Evolutionary conservation across 345 rosid genomes (phyloP), one percentile per base, ranked within the genome.

Genomic region (Rubroshorea leprosula): DNA sequence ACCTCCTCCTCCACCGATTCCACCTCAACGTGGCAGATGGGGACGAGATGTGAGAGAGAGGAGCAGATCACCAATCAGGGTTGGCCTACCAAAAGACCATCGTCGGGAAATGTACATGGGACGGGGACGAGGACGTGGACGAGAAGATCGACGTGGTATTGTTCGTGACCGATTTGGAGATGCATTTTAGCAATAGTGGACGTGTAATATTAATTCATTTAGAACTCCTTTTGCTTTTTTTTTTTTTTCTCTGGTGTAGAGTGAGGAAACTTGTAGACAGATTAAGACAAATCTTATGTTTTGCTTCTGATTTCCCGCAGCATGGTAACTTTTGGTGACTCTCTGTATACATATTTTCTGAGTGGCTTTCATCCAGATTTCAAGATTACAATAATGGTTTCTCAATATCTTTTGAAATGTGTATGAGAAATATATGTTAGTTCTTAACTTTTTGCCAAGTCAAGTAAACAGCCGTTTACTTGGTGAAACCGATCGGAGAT

Each of bases 61-160:
- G 73, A 87, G 95, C 73, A 79, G 94, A 52, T 85, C 96, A 0
- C 96, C 90, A 0, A 6, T 76, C 31, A 78, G 87, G 62, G 86
- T 70, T 7, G 72, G 41, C 25, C n/a, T n/a, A 23, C 67, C 63
- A 4, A 85, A 75, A 57, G 82, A 76, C 51, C 73, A 74, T 54
- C 83, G 78, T 5, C 83, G 81, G 29, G 91, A 86, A 24, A 47
- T 73, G 62, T 74, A 74, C 60, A 45, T 82, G 67, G 89, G 76
- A 7, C 68, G 86, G n/a, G n/a, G n/a, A n/a, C n/a, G n/a, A n/a
- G n/a, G n/a, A n/a, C n/a, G n/a, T 20, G 85, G 78, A 53, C 74
- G 85, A 49, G 88, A 79, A 3, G 88, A 77, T 61, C 69, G 71
- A 21, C 81, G 78, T 21, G 77, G 68, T 55, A 18, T 70, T 23